Percentiles rank a stretch among this genome's conserved stretches.
phyloP scores from a whole-genome alignment of 495 filamentous ascomycete species.

The Corynascus novoguineensis region DNA sequence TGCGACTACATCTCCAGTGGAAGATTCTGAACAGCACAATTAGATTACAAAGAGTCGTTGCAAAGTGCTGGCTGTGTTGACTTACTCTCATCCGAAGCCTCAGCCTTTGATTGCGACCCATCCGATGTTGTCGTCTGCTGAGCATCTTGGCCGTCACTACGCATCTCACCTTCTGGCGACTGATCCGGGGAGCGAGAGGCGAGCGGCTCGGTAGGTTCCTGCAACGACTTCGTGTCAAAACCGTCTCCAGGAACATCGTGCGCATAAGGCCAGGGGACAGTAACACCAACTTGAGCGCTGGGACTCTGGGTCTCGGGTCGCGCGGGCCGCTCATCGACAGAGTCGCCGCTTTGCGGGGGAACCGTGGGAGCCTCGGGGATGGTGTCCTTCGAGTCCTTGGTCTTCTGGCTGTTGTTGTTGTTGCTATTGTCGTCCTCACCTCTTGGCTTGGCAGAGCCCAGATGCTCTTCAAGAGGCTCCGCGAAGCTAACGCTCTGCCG shows the following conservation, averaged over 20 bases:
- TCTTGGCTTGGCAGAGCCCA: conserved; percentile 15
- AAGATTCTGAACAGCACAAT: neutral
- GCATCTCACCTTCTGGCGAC: neutral
- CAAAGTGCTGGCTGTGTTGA: neutral
- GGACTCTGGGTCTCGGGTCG: conserved; percentile 3
- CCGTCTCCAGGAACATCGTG: conserved; percentile 15
- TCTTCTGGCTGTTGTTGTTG: conserved; percentile 11
- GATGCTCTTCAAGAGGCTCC: conserved; percentile 25
- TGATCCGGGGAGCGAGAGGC: conserved; percentile 5
- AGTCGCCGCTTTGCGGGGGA: conserved; percentile 7
- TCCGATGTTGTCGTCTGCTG: neutral
- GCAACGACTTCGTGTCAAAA: conserved; percentile 14
- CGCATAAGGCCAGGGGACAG: conserved; percentile 11
- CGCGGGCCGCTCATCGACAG: conserved; percentile 9
- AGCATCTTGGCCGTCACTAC: neutral
- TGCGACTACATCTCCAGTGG: neutral
- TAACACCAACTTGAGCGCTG: conserved; percentile 17
- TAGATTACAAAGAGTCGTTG: neutral
- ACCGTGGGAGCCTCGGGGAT: conserved; percentile 13
- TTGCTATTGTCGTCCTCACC: conserved; percentile 27
- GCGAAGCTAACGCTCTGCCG: conserved; percentile 31
- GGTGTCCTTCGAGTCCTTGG: conserved; percentile 18
- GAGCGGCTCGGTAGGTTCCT: conserved; percentile 13
- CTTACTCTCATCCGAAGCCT: conserved; percentile 1
- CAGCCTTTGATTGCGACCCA: neutral